phyloP scores from a whole-genome alignment of 345 rosid genomes.

The Anastatica hierochuntica region DNA sequence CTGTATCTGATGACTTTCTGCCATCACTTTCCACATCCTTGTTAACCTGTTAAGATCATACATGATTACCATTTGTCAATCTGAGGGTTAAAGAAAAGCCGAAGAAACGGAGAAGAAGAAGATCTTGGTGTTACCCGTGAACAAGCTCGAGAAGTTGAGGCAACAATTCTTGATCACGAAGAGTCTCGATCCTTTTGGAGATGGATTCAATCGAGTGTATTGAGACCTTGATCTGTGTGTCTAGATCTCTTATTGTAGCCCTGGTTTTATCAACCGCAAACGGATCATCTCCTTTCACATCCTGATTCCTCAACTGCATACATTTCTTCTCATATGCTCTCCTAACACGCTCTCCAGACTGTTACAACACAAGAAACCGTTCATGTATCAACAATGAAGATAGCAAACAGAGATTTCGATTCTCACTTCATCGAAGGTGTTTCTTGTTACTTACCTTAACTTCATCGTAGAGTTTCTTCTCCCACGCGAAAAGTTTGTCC shows the following conservation, averaged over 20 bases:
- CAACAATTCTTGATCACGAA: slow-evolving; percentile 88
- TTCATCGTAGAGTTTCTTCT: slow-evolving; percentile 92
- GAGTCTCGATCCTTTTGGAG: slow-evolving; percentile 77
- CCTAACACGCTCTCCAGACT: slow-evolving; percentile 82
- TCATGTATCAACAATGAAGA: no score
- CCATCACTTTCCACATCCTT: slow-evolving; percentile 96
- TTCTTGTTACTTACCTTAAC: slow-evolving; percentile 49
- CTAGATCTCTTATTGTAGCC: slow-evolving; percentile 56
- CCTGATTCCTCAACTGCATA: slow-evolving; percentile 67
- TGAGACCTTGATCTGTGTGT: slow-evolving; percentile 73
- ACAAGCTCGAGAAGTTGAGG: slow-evolving; percentile 83
- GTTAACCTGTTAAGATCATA: slow-evolving; percentile 44
- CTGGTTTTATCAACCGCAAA: slow-evolving; percentile 65
- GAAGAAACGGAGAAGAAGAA: neutral
- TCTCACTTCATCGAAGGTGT: neutral
- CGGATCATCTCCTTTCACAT: slow-evolving; percentile 75
- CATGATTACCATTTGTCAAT: neutral
- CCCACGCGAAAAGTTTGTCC: slow-evolving; percentile 84
- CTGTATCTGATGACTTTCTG: slow-evolving; percentile 78
- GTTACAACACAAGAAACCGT: neutral
- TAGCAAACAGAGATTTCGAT: no score
- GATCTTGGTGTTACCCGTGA: slow-evolving; percentile 54
- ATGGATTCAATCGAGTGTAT: slow-evolving; percentile 85
- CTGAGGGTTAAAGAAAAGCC: neutral
- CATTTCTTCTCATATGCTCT: slow-evolving; percentile 80